Percentiles rank a stretch among this genome's conserved stretches.
These are phyloP conservation scores for Atalantia buxifolia DNA, from an alignment of 345 rosid genomes.

Conservation along the genomic window DNA sequence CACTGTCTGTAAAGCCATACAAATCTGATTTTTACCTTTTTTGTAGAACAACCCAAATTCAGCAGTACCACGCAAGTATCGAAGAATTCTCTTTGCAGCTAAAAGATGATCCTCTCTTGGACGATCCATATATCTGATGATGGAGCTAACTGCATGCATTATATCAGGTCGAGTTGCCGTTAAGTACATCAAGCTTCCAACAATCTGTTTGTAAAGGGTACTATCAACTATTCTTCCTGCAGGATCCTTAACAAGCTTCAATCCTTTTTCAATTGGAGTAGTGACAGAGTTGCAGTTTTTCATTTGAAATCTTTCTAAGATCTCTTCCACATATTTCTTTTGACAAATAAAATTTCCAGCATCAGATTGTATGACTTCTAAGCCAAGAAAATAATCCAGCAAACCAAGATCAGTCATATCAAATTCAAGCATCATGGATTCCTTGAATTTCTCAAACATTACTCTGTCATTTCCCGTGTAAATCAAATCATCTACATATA, in stretches of 20 bases:
- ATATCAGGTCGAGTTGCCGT: no score
- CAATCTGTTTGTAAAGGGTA: neutral
- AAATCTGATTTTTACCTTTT: no score
- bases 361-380: neutral
- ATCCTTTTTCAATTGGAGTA: neutral
- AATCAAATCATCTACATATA: neutral
- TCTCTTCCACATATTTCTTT: neutral
- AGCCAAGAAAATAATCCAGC: neutral
- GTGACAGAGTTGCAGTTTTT: neutral
- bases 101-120: no score
- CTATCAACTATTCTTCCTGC: neutral
- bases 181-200: neutral
- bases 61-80: no score
- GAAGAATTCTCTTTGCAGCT: no score
- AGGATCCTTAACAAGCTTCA: neutral
- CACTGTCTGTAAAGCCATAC: no score
- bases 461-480: neutral
- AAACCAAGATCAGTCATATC: neutral
- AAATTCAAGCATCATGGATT: neutral
- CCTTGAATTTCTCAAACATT: neutral
- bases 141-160: no score
- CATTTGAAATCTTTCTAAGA: neutral
- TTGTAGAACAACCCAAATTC: no score
- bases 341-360: neutral
- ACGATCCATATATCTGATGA: no score